Conservation (phyloP, 257 asterid species). For the Nicotiana noctiflora region DNA sequence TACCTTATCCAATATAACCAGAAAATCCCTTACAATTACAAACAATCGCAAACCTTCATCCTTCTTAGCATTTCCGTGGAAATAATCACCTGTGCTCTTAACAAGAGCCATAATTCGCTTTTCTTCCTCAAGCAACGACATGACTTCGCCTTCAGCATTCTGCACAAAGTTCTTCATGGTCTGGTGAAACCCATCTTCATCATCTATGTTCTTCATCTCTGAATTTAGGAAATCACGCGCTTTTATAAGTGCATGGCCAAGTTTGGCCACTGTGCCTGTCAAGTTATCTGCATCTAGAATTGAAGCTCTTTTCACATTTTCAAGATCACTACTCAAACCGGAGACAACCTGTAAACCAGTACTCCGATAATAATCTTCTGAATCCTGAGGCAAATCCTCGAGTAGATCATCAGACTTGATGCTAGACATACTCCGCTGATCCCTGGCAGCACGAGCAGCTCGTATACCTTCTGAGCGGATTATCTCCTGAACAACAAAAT, state of each 20-base stretch:
- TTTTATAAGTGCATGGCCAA: slow-evolving; percentile 41
- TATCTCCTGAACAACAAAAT: slow-evolving; percentile 88
- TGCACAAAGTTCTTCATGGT: slow-evolving; percentile 48
- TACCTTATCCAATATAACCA: slow-evolving; percentile 63
- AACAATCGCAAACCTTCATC: slow-evolving; percentile 86
- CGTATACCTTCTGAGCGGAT: slow-evolving; percentile 77
- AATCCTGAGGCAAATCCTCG: slow-evolving; percentile 31
- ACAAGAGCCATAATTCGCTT: slow-evolving; percentile 74
- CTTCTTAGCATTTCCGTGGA: slow-evolving; percentile 77
- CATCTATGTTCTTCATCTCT: slow-evolving; percentile 44
- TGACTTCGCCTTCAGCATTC: slow-evolving; percentile 59
- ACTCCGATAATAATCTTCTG: slow-evolving; percentile 47
- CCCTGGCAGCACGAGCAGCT: slow-evolving; percentile 59
- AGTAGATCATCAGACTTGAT: slow-evolving; percentile 35
- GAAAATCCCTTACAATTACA: slow-evolving; percentile 64
- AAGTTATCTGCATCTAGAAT: slow-evolving; percentile 51
- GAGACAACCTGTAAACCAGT: slow-evolving; percentile 68
- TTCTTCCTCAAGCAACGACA: slow-evolving; percentile 68
- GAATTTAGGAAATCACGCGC: slow-evolving; percentile 49
- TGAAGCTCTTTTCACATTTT: slow-evolving; percentile 71
- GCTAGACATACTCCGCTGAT: slow-evolving; percentile 36
- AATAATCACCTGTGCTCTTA: slow-evolving; percentile 77
- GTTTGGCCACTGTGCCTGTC: slow-evolving; percentile 51
- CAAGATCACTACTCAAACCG: slow-evolving; percentile 62
- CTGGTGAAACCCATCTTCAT: slow-evolving; percentile 56